Evolutionary conservation across 2,329 filamentous ascomycete species (phyloP).

Genomic region (Fusarium dimerum): DNA sequence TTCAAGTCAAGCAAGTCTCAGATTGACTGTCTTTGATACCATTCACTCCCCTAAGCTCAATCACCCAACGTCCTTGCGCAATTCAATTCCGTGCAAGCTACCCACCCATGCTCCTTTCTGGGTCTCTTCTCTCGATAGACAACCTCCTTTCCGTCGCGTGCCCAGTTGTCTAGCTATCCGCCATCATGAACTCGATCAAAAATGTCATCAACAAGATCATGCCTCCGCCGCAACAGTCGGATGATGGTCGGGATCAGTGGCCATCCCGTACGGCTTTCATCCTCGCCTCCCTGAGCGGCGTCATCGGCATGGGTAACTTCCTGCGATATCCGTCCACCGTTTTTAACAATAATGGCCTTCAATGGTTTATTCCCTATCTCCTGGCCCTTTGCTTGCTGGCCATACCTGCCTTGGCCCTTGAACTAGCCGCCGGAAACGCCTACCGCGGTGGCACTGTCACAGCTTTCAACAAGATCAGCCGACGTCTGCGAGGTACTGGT

Average conservation of each 20-base stretch:
- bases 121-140: too few species aligned
- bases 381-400: slow-evolving; percentile 56
- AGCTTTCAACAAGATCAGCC: slow-evolving; percentile 54
- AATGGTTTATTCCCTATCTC: slow-evolving; percentile 62
- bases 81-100: too few species aligned
- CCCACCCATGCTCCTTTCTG: too few species aligned
- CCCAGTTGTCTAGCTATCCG: too few species aligned
- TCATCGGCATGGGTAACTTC: slow-evolving; percentile 58
- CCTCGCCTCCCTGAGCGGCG: slow-evolving; percentile 60
- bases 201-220: slow-evolving; percentile 36
- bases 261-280: slow-evolving; percentile 55
- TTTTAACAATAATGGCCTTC: slow-evolving; percentile 61
- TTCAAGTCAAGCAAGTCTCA: too few species aligned
- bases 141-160: too few species aligned
- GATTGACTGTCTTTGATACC: too few species aligned
- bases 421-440: slow-evolving; percentile 70
- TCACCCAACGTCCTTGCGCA: too few species aligned
- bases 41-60: too few species aligned
- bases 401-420: slow-evolving; percentile 56
- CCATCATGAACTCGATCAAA: slow-evolving; percentile 15
- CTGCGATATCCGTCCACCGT: slow-evolving; percentile 59
- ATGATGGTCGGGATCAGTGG: slow-evolving; percentile 54
- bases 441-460: slow-evolving; percentile 57
- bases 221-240: slow-evolving; percentile 38
- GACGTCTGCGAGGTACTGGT: slow-evolving; percentile 54